Evolutionary conservation across 768 basidiomycete species (phyloP), one percentile per base, ranked within the genome.

Genomic region (Russula abietina): DNA sequence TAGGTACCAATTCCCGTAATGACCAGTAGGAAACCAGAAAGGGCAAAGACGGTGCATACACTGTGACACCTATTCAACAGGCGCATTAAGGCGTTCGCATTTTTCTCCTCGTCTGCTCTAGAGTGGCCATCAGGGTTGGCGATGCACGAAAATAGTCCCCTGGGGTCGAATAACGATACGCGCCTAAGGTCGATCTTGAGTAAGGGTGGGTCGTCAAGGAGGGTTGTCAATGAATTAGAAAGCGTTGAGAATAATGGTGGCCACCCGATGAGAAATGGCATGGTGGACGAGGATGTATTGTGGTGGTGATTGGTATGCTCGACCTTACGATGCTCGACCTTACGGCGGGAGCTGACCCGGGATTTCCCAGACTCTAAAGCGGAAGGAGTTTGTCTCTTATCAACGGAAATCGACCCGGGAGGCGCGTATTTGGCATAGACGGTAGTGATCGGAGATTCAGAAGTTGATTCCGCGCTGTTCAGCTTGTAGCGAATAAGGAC

Each of bases 131-230:
- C 49, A 33, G 50, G 16, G 19, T 7, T 24, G 32, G 55, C 32
- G 17, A 46, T 0, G 50, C 64, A 57, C 5, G 55, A 48, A 11
- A 51, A 17, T 12, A 54, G 8, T 32, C 39, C 17, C 24, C 30
- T 11, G 24, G 48, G 28, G 39, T 45, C 28, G 32, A 63, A 48
- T 17, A 55, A 9, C 9, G 57, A 55, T 22, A 55, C 58, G 38
- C 62, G 57, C 39, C 58, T 28, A 24, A 62, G 28, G 55, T 65
- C 64, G 28, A 65, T 65, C 19, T 61, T 57, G n/a, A 65, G 54
- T 30, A 32, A 2, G 41, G 64, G 64, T 9, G 64, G 62, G 32
- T 59, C 26, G 22, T 64, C 52, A 38, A 55, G 32, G 49, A 64
- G 30, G n/a, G 62, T 50, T 6, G 46, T n/a, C 19, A 55, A 36